Evolutionary conservation across 2,329 filamentous ascomycete species (phyloP), one percentile per base, ranked within the genome.

Genomic region (Lachnellula occidentalis): DNA sequence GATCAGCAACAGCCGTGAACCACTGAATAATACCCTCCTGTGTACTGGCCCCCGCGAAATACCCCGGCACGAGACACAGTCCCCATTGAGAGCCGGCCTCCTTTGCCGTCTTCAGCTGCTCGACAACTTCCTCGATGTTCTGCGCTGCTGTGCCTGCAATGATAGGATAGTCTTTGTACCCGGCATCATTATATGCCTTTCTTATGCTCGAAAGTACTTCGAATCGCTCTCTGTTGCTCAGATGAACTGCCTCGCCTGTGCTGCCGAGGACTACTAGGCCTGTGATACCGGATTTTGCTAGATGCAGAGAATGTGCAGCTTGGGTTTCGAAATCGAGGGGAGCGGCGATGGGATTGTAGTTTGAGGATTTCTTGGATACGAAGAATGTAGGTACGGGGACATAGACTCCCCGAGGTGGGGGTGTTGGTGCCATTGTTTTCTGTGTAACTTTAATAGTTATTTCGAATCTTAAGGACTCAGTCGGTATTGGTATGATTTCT

Each of bases 341-440:
- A 19, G 67, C 55, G 2, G 61, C 58, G 24, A 47, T 59, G 1
- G 62, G 34, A 6, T 58, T 61, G 48, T 66, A 65, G 55, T 63
- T 65, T 14, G 64, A 37, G 2, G 67, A 58, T 4, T 53, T 60
- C 51, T 61, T 62, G 27, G 64, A 60, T 24, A 67, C 61, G 70
- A 81, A 86, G 75, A 86, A 86, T 45, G 82, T 86, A 31, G 82
- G 82, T 45, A 84, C 78, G 22, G 79, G 79, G 53, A 81, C 36
- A 17, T 39, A 39, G 36, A 39, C 36, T 17, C 36, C 36, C 8
- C 5, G 15, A n/a, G 36, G 36, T n/a, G 36, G 36, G 36, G 36
- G 36, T 39, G 7, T 39, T n/a, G 36, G 15, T 15, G 36, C 36
- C 36, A 39, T 39, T 9, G 36, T 39, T 39, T 39, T 17, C n/a